These are phyloP conservation scores for Sisymbrium altissimum DNA, from an alignment of 345 rosid species.

Conservation along the genomic window DNA sequence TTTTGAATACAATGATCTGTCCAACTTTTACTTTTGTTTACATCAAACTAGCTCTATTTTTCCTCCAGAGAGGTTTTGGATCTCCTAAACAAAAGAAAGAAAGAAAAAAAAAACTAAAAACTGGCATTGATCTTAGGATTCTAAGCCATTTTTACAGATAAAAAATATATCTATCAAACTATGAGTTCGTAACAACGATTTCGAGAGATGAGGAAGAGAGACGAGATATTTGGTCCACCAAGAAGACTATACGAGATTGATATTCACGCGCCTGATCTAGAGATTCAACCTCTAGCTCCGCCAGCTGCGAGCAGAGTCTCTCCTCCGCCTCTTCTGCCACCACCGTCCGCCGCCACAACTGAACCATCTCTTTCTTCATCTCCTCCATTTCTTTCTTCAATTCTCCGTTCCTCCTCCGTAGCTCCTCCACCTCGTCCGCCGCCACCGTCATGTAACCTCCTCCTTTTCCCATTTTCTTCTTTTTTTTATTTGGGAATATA, in stretches of 20 bases:
- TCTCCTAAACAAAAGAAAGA: neutral
- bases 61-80: neutral
- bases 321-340: conserved; percentile 87
- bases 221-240: conserved; percentile 53
- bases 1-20: neutral
- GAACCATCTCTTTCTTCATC: conserved; percentile 24
- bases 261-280: conserved; percentile 61
- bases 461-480: neutral
- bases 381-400: conserved; percentile 41
- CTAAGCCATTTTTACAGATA: neutral
- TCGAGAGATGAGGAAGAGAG: conserved; percentile 23
- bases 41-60: neutral
- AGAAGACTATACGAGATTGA: conserved; percentile 50
- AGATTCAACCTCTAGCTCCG: conserved; percentile 85
- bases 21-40: neutral
- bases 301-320: conserved; percentile 73
- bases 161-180: neutral
- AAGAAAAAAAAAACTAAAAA: neutral
- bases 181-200: neutral
- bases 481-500: neutral
- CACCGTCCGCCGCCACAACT: conserved; percentile 47
- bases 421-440: conserved; percentile 22
- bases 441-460: conserved; percentile 12
- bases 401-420: conserved; percentile 55
- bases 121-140: neutral